Evolutionary conservation across 2,329 filamentous ascomycete genomes (phyloP).

Genomic region (Phoma herbarum): DNA sequence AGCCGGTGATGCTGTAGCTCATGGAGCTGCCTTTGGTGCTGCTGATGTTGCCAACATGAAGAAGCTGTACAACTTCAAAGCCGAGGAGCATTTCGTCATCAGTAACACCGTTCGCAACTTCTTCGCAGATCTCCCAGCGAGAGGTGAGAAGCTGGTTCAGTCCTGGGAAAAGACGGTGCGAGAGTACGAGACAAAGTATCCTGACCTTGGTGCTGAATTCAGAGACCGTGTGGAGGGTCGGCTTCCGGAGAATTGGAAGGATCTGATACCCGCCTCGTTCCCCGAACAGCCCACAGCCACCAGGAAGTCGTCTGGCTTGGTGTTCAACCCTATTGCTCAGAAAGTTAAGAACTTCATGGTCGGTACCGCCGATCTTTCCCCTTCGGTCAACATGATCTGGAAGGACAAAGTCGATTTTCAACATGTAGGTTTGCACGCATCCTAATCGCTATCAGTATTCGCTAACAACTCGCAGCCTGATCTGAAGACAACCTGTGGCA

Average conservation of each 20-base stretch:
- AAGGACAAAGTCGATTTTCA: slow-evolving; percentile 62
- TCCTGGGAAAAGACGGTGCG: slow-evolving; percentile 60
- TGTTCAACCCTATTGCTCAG: slow-evolving; percentile 68
- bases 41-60: slow-evolving; percentile 66
- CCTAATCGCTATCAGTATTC: background rate
- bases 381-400: slow-evolving; percentile 63
- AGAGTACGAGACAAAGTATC: slow-evolving; percentile 57
- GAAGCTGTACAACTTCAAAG: slow-evolving; percentile 59
- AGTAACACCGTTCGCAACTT: slow-evolving; percentile 60
- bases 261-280: slow-evolving; percentile 60
- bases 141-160: slow-evolving; percentile 58
- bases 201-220: slow-evolving; percentile 62
- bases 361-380: slow-evolving; percentile 66
- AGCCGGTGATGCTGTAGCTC: slow-evolving; percentile 61
- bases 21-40: slow-evolving; percentile 66
- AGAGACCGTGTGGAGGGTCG: slow-evolving; percentile 58
- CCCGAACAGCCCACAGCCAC: slow-evolving; percentile 60
- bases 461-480: slow-evolving; percentile 38
- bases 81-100: slow-evolving; percentile 59
- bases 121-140: slow-evolving; percentile 59
- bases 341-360: slow-evolving; percentile 95
- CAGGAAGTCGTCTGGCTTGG: slow-evolving; percentile 60
- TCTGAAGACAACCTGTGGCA: slow-evolving; percentile 54
- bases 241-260: slow-evolving; percentile 59
- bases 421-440: slow-evolving; percentile 50